Conservation (phyloP, 2,329 filamentous ascomycete genomes). For the Cercospora janseana region DNA sequence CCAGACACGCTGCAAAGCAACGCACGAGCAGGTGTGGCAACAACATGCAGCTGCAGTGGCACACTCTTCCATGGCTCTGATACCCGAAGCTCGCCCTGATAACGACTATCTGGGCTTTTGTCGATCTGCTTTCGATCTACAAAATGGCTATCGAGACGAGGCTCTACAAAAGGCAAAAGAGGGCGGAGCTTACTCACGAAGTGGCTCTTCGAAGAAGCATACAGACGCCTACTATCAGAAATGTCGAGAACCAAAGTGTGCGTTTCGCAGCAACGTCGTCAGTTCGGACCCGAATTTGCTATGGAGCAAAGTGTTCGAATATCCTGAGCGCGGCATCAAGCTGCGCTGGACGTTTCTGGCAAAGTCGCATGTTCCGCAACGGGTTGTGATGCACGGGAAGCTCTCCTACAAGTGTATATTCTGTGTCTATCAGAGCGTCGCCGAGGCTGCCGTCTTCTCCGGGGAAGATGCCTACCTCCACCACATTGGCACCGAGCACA, state of each 20-base stretch:
- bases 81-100: conserved; percentile 29
- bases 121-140: conserved; percentile 45
- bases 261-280: conserved; percentile 45
- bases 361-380: conserved; percentile 45
- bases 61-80: conserved; percentile 1
- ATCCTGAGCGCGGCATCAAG: conserved; percentile 37
- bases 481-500: conserved; percentile 42
- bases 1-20: too few relatives aligned
- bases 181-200: conserved; percentile 11
- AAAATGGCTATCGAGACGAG: conserved; percentile 34
- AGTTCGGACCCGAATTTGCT: conserved; percentile 28
- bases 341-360: conserved; percentile 51
- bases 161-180: conserved; percentile 34
- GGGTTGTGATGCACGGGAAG: conserved; percentile 28
- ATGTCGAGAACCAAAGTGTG: conserved; percentile 45
- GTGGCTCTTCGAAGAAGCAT: neutral
- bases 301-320: conserved; percentile 25
- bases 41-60: neutral
- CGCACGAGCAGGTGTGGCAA: too few relatives aligned
- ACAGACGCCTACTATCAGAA: conserved; percentile 33
- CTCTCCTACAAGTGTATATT: conserved; percentile 47
- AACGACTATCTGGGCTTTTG: conserved; percentile 44
- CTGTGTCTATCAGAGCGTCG: conserved; percentile 41
- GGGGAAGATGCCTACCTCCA: conserved; percentile 44
- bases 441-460: conserved; percentile 5